Evolutionary conservation across 2,329 filamentous ascomycete species (phyloP).

Genomic region (Aspergillus ustus): DNA sequence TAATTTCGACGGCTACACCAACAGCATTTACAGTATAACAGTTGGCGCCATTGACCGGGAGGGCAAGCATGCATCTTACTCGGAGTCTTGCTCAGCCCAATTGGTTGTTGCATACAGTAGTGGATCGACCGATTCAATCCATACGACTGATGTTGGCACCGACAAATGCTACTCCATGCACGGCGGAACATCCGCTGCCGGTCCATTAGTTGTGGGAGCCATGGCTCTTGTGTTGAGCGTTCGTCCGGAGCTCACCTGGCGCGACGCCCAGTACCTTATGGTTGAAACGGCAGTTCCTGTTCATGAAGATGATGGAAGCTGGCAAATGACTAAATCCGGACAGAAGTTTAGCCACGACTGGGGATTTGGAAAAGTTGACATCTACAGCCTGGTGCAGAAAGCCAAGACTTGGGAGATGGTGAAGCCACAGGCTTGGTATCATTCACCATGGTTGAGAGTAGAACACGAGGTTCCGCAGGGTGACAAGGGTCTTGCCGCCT

Average conservation of each 20-base stretch:
- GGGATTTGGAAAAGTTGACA: conserved; percentile 94
- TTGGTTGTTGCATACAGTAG: conserved; percentile 97
- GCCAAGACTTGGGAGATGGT: conserved; percentile 86
- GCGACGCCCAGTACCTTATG: conserved; percentile 91
- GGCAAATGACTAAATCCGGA: conserved; percentile 79
- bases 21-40: conserved; percentile 98
- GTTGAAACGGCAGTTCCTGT: conserved; percentile 83
- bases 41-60: conserved; percentile 89
- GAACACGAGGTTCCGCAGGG: conserved; percentile 86
- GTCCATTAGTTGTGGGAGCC: conserved; percentile 88
- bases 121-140: conserved; percentile 84
- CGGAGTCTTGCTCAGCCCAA: conserved; percentile 93
- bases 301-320: conserved; percentile 73
- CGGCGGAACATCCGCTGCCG: conserved; percentile 93
- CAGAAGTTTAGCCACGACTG: conserved; percentile 92
- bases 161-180: conserved; percentile 81
- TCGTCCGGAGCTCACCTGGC: conserved; percentile 86
- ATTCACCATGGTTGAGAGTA: conserved; percentile 91
- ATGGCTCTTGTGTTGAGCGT: conserved; percentile 85
- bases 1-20: conserved; percentile 99
- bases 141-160: conserved; percentile 90
- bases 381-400: conserved; percentile 79
- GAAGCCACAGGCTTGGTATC: conserved; percentile 94
- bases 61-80: conserved; percentile 92
- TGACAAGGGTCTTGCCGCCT: conserved; percentile 74